Evolutionary conservation across 345 rosid genomes (phyloP), one percentile per base, ranked within the genome.

Genomic region (Hibiscus mutabilis): DNA sequence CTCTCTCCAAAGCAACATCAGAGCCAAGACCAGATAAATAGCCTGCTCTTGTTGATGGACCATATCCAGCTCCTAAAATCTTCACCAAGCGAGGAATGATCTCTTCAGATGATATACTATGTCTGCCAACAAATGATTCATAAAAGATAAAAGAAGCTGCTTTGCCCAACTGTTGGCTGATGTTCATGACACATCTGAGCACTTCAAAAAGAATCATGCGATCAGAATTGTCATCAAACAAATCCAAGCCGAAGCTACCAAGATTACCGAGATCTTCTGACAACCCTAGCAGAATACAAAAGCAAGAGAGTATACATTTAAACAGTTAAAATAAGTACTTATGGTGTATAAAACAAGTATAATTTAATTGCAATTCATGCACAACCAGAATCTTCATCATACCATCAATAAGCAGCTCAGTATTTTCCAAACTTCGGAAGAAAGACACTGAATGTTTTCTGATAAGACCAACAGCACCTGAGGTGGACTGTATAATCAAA

Each of bases 131-230:
- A 73, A 86, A 71, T 62, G 91, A 83, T 84, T 91, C 97, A 74
- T 91, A 92, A 84, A 86, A 84, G 74, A 95, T 76, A 60, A 91
- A 85, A 74, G 93, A 85, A 71, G 91, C 84, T 27, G 86, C 75
- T 84, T 86, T 87, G 42, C 99, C 96, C 76, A 91, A 78, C 73
- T 87, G 96, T 77, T 92, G 93, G 84, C 88, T 86, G 70, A 90
- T 78, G 78, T 77, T 83, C 53, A 66, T 64, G 31, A 81, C 81
- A 74, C 97, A 90, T 77, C 84, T 80, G 57, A 87, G 84, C 58
- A 92, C 83, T 69, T 89, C 93, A 68, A 77, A 76, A 73, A 95
- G 85, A 77, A 95, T 80, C 73, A 82, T 90, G 62, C 78, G 75
- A 65, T 88, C 93, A 77, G 75, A 47, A 47, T 49, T 73, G 75